Evolutionary conservation across 116 monocot genomes (phyloP).

Genomic region (Papilionanthe hybrid): DNA sequence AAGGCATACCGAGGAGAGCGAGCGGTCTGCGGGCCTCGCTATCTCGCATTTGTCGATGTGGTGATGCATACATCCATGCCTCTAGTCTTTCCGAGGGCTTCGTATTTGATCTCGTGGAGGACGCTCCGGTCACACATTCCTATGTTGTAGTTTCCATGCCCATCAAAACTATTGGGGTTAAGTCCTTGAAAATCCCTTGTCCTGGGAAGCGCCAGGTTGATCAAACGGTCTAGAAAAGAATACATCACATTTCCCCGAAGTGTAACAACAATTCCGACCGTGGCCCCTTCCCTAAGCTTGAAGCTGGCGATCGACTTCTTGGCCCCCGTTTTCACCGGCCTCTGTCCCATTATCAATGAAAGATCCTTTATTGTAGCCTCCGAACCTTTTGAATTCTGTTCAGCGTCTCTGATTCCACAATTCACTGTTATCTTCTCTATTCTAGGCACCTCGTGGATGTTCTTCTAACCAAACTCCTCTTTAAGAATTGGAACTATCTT

Average conservation of each 20-base stretch:
- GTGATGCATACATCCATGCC: slow-evolving; percentile 94
- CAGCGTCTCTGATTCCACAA: slow-evolving; percentile 93
- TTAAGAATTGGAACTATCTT: slow-evolving; percentile 67
- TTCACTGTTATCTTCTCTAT: slow-evolving; percentile 94
- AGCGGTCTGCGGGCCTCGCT: slow-evolving; percentile 73
- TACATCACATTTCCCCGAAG: slow-evolving; percentile 75
- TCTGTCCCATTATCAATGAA: slow-evolving; percentile 74
- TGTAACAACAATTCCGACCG: slow-evolving; percentile 67
- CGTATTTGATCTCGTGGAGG: slow-evolving; percentile 85
- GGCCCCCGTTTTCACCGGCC: slow-evolving; percentile 81
- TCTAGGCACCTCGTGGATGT: slow-evolving; percentile 91
- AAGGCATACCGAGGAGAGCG: slow-evolving; percentile 88
- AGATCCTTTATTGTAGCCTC: slow-evolving; percentile 82
- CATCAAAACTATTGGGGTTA: slow-evolving; percentile 87
- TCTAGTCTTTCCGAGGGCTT: slow-evolving; percentile 67
- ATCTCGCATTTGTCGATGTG: slow-evolving; percentile 81
- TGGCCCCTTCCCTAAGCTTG: slow-evolving; percentile 75
- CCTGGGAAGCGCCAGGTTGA: slow-evolving; percentile 79
- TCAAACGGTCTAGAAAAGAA: slow-evolving; percentile 82
- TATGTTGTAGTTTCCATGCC: slow-evolving; percentile 86
- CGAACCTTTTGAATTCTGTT: slow-evolving; percentile 84
- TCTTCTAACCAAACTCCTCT: slow-evolving; percentile 80
- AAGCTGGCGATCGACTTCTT: slow-evolving; percentile 77
- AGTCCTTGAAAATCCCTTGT: slow-evolving; percentile 90
- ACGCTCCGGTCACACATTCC: slow-evolving; percentile 83